Percentiles rank a stretch among this genome's conserved stretches.
Conservation (phyloP, 106 monocot species). For the Dioscorea dumetorum region DNA sequence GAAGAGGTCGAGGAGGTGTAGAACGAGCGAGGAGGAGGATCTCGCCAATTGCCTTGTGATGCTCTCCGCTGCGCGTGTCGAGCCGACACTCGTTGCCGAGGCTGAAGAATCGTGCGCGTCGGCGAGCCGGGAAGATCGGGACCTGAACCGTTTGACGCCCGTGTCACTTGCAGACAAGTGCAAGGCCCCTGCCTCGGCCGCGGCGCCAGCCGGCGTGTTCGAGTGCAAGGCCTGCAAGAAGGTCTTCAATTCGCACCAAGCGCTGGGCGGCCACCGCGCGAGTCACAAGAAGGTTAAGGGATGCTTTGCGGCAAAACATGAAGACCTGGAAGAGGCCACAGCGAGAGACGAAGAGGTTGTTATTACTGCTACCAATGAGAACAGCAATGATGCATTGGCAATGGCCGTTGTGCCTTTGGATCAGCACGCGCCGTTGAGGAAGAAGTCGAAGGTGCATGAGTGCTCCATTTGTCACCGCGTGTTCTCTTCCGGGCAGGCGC, state of each 20-base stretch:
- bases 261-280: constrained; percentile 69
- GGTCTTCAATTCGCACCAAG: constrained; percentile 61
- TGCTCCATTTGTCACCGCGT: constrained; percentile 63
- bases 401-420: constrained; percentile 30
- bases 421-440: constrained; percentile 21
- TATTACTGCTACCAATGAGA: not conserved
- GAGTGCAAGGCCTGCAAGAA: constrained; percentile 71
- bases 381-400: not conserved
- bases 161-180: not conserved
- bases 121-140: constrained; percentile 47
- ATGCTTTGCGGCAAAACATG: constrained; percentile 55
- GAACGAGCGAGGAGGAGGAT: constrained; percentile 66
- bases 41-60: constrained; percentile 64
- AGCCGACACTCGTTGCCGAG: constrained; percentile 17
- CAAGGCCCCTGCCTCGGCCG: not conserved
- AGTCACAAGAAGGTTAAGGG: constrained; percentile 82
- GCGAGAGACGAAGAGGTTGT: not conserved
- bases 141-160: constrained; percentile 1
- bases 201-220: constrained; percentile 26
- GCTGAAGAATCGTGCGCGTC: constrained; percentile 57
- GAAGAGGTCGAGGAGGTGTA: constrained; percentile 41
- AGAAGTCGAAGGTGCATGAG: constrained; percentile 65
- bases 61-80: constrained; percentile 47
- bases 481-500: constrained; percentile 71
- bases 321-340: not conserved